Evolutionary conservation across 192 early-diverging fungal genomes (phyloP).

Genomic region (Linnemannia elongata): DNA sequence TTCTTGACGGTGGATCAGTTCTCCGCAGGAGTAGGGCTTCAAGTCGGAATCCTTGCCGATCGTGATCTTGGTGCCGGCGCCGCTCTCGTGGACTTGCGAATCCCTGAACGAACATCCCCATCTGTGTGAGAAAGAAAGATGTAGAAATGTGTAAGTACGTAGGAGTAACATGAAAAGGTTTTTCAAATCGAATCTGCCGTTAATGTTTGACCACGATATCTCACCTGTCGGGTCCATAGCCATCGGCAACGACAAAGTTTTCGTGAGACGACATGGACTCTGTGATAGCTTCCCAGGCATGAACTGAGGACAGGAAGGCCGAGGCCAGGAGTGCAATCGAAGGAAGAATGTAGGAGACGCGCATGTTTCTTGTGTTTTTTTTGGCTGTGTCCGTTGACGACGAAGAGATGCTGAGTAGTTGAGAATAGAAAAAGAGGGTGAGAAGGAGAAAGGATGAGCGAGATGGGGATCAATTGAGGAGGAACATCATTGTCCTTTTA

Average conservation of each 20-base stretch:
- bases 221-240: slow-evolving; percentile 43
- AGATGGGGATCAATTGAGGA: neutral
- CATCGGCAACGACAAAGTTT: slow-evolving; percentile 37
- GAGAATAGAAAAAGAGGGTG: neutral
- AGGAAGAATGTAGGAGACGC: slow-evolving; percentile 1
- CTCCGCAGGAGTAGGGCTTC: slow-evolving; percentile 49
- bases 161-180: neutral
- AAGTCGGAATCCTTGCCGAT: slow-evolving; percentile 48
- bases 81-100: slow-evolving; percentile 21
- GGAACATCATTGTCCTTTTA: neutral
- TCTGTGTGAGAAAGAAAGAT: neutral
- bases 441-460: neutral
- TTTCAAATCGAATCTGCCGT: neutral
- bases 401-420: neutral
- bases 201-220: neutral
- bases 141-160: neutral
- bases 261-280: slow-evolving; percentile 23
- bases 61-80: slow-evolving; percentile 33
- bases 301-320: slow-evolving; percentile 6
- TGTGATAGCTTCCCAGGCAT: neutral
- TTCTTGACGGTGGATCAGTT: slow-evolving; percentile 30
- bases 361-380: neutral
- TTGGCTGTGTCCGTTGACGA: neutral
- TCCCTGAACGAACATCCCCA: slow-evolving; percentile 53
- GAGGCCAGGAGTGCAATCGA: slow-evolving; percentile 18